Evolutionary conservation across 352 stramenopile species (phyloP), one percentile per base, ranked within the genome.

Genomic region (Pythium folliculosum): DNA sequence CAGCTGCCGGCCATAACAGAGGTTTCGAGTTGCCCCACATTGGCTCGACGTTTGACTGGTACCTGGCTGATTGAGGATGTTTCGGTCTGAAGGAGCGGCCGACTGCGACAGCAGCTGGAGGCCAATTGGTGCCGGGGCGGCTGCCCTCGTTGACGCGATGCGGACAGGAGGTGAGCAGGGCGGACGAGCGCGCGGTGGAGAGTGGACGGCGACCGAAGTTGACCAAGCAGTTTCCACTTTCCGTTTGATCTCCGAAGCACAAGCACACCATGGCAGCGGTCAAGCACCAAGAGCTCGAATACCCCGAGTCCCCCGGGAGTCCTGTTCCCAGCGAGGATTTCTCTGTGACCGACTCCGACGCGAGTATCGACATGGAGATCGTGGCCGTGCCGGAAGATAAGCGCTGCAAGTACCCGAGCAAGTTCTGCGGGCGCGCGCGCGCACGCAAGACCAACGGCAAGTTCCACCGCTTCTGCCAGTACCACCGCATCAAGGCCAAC

Each of bases 401-500:
- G 17, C 58, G 59, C 19, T 66, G 59, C 44, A 51, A 53, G 48
- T 67, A 67, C 50, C 60, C 60, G 9, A 60, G 60, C 48, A 67
- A 67, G 50, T 60, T 30, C 17, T 67, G 60, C n/a, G 32, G 50
- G 7, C 23, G 22, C 9, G 37, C 37, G 5, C 60, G 49, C 19
- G 50, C 40, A 35, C 60, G 60, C 35, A 67, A 67, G 38, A 30
- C 60, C 21, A 67, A 45, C 22, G 60, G 60, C 48, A 47, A 19
- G 27, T 49, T 66, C 25, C 61, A 68, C 30, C 50, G 52, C 25
- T 68, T 54, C 27, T 69, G 62, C 44, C 35, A 63, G 52, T 69
- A 52, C 35, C 52, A 69, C 47, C 52, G 62, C 17, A 16, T 30
- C 27, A 61, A 63, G n/a, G 62, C 62, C n/a, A 69, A 63, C 22